Base-by-base conservation (phyloP, 2,329 filamentous ascomycete genomes). In the Pseudogymnoascus sp. region DNA sequence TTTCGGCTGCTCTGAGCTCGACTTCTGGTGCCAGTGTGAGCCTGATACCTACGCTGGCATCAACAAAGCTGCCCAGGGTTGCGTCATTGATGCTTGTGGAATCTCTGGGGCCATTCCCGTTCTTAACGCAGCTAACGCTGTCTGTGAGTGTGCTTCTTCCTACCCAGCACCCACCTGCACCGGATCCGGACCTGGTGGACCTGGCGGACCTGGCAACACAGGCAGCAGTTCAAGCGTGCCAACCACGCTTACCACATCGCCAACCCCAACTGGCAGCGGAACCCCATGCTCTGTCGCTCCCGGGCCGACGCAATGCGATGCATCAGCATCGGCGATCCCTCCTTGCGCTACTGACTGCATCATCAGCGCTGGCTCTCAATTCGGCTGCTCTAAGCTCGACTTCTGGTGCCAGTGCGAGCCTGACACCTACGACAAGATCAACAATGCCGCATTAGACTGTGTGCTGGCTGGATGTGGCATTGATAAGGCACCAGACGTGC, bases 391-490 rank as follows among this genome's bases (percentile, higher is more conserved):
- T 4, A 32, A 54, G 28, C 25, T 32, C 8, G 47, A 54, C 4
- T 54, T 18, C 28, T 54, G 47, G 47, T 54, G 47, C 6, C 47
- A 54, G 28, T 54, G 47, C n/a, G 47, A 54, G n/a, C 47, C 47
- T 18, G 47, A 18, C 28, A 54, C 47, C 28, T 54, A 54, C 4
- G n/a, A 22, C 28, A 18, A n/a, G n/a, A 54, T 54, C 5, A 54
- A 54, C 16, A 4, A 9, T 18, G 47, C 47, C 16, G 47, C 47
- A 3, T 8, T 54, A 11, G 25, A 54, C 47, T 54, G 47, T 5
- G 47, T 50, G 14, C 22, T 50, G 39, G 18, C 39, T 8, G 39
- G 39, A 25, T 43, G 39, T 43, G 39, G 39, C 39, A 43, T 43
- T n/a, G 39, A 43, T 4, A 43, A 43, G 8, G 39, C 39, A 7